Conservation (phyloP, 2,329 filamentous ascomycete genomes). For the Ophiostoma novo-ulmi region DNA sequence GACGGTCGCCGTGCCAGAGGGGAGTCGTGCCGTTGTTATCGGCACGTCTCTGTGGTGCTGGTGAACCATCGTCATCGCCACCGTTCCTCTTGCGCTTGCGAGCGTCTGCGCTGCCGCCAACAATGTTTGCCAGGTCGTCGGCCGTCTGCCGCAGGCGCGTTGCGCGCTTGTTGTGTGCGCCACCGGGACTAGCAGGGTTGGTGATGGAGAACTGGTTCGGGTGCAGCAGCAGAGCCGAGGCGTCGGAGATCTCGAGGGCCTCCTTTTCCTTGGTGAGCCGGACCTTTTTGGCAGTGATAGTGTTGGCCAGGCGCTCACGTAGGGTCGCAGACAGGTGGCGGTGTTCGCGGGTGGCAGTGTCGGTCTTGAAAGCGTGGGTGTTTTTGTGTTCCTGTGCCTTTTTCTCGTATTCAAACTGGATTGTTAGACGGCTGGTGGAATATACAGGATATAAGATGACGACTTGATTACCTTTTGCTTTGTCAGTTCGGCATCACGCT, state of each 20-base stretch:
- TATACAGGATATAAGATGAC: neutral
- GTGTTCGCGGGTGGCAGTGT: constrained; percentile 59
- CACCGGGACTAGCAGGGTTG: constrained; percentile 60
- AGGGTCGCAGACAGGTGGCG: constrained; percentile 55
- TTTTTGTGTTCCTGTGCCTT: constrained; percentile 56
- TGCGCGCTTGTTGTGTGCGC: constrained; percentile 57
- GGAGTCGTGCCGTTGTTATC: constrained; percentile 56
- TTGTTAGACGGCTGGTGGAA: constrained; percentile 13
- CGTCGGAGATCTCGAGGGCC: constrained; percentile 61
- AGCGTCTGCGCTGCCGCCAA: constrained; percentile 38
- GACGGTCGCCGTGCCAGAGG: constrained; percentile 58
- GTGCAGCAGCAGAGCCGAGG: constrained; percentile 59
- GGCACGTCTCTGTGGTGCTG: constrained; percentile 52
- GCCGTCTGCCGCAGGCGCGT: constrained; percentile 57
- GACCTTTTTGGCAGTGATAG: constrained; percentile 59
- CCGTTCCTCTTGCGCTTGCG: constrained; percentile 60
- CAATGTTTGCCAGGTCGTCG: constrained; percentile 54
- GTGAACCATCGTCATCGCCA: constrained; percentile 56
- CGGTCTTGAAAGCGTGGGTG: constrained; percentile 56
- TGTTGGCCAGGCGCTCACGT: constrained; percentile 62
- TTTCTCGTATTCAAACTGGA: constrained; percentile 58
- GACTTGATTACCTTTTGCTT: constrained; percentile 61
- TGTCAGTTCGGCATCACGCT: constrained; percentile 76
- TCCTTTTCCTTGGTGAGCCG: constrained; percentile 62
- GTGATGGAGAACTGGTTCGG: constrained; percentile 63